Percentiles rank a stretch among this genome's conserved stretches.
phyloP scores from a whole-genome alignment of 2,329 filamentous ascomycete genomes.

The Epicoccum nigrum region DNA sequence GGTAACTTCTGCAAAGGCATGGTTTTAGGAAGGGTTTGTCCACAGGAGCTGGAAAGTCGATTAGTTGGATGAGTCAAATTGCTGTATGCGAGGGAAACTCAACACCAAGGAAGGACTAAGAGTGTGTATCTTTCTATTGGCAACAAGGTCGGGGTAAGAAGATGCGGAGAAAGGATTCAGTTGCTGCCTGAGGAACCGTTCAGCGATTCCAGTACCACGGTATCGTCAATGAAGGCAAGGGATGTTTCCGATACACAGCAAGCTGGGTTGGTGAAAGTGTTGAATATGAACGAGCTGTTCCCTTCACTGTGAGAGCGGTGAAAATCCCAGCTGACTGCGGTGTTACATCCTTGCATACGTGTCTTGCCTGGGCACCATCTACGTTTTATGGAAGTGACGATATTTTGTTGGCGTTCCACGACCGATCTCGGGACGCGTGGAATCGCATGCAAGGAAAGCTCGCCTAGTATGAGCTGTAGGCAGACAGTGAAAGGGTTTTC shows the following conservation, averaged over 20 bases:
- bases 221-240: constrained; percentile 16
- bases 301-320: constrained; percentile 14
- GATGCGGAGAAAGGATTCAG: constrained; percentile 15
- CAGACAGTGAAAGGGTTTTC: neutral
- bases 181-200: constrained; percentile 5
- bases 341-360: constrained; percentile 28
- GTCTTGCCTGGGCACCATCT: constrained; percentile 15
- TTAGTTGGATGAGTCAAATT: neutral
- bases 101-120: neutral
- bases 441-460: constrained; percentile 20
- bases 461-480: constrained; percentile 2
- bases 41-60: neutral
- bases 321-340: constrained; percentile 24
- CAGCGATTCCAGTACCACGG: constrained; percentile 22
- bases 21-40: neutral
- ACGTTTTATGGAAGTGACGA: constrained; percentile 13
- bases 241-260: constrained; percentile 19
- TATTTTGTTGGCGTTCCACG: constrained; percentile 28
- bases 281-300: constrained; percentile 27
- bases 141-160: neutral
- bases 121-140: neutral
- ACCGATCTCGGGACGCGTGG: constrained; percentile 22
- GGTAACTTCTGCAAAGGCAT: constrained; percentile 32
- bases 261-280: constrained; percentile 16
- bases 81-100: neutral